phyloP scores from a whole-genome alignment of 768 basidiomycete genomes.

The Sporobolomyces pararoseus region DNA sequence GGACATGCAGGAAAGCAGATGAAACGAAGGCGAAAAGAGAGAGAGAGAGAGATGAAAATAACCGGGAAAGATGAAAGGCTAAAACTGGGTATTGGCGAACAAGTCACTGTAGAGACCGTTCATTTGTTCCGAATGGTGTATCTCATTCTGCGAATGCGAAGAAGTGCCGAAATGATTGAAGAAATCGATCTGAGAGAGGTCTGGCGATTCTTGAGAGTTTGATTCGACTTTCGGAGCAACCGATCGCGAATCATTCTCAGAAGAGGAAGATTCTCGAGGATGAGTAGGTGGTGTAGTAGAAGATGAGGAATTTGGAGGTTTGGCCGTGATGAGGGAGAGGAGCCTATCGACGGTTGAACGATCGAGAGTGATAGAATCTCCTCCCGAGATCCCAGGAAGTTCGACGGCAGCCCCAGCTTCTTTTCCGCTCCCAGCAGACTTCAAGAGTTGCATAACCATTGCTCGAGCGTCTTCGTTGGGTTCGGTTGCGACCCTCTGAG shows the following conservation, averaged over 20 bases:
- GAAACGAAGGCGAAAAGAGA: not conserved
- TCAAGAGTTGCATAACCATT: slow-evolving; percentile 25
- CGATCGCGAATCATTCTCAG: no score
- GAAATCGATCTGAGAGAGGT: slow-evolving; percentile 15
- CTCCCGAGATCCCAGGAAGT: not conserved
- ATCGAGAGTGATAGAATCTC: slow-evolving; percentile 32
- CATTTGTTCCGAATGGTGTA: slow-evolving; percentile 10
- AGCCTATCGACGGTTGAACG: slow-evolving; percentile 34
- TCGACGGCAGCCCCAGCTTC: not conserved
- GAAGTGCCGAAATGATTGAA: slow-evolving; percentile 1
- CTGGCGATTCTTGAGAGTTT: not conserved
- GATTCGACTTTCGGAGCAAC: not conserved
- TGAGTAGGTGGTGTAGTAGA: not conserved
- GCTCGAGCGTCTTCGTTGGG: slow-evolving; percentile 25
- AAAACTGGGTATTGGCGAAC: slow-evolving; percentile 12
- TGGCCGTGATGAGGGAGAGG: slow-evolving; percentile 30
- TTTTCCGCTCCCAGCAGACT: slow-evolving; percentile 14
- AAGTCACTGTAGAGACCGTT: slow-evolving; percentile 22
- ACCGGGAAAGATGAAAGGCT: not conserved
- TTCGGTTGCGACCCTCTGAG: slow-evolving; percentile 27
- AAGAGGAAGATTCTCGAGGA: no score
- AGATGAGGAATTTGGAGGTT: not conserved
- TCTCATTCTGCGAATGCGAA: not conserved
- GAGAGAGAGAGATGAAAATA: not conserved
- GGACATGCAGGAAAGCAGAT: not conserved